phyloP scores from a whole-genome alignment of 352 stramenopile genomes.

The Phytopythium mirpurense region DNA sequence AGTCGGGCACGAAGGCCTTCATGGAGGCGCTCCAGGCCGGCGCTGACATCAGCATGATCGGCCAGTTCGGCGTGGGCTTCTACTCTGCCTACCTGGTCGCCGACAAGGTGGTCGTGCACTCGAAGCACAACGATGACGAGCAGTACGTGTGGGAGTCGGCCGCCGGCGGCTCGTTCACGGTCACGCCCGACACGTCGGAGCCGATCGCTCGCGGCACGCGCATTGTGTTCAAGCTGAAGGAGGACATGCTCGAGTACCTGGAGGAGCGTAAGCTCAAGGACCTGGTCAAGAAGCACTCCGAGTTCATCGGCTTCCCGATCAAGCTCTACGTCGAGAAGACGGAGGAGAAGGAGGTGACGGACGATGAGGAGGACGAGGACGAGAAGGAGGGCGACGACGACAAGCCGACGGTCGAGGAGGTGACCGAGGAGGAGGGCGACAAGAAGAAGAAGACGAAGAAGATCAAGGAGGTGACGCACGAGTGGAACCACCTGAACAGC shows the following conservation, averaged over 20 bases:
- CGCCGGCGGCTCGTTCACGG: conserved; percentile 95
- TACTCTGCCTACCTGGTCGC: conserved; percentile 99
- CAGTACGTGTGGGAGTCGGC: conserved; percentile 99
- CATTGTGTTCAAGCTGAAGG: conserved; percentile 99
- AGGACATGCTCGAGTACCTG: conserved; percentile 93
- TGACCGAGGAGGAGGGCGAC: conserved; percentile 48
- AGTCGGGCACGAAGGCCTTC: conserved; percentile 98
- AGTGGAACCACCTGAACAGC: conserved; percentile 97
- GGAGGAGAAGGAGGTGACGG: conserved; percentile 45
- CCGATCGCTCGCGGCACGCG: conserved; percentile 96
- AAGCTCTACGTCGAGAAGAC: conserved; percentile 88
- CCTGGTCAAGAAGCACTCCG: conserved; percentile 96
- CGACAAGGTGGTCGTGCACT: conserved; percentile 94
- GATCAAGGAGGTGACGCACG: conserved; percentile 94
- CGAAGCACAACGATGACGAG: conserved; percentile 96
- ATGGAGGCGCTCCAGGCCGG: conserved; percentile 93
- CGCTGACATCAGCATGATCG: conserved; percentile 94
- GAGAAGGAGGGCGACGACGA: conserved; percentile 52
- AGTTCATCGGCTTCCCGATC: conserved; percentile 99
- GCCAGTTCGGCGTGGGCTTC: conserved; percentile 99
- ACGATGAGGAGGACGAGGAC: conserved; percentile 21
- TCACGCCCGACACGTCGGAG: conserved; percentile 94
- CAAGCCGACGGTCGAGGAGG: conserved; percentile 75
- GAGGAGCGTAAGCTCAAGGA: conserved; percentile 96
- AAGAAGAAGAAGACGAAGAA: conserved; percentile 89